phyloP scores from a whole-genome alignment of 2,329 filamentous ascomycete genomes.

The Alternaria ventricosa region DNA sequence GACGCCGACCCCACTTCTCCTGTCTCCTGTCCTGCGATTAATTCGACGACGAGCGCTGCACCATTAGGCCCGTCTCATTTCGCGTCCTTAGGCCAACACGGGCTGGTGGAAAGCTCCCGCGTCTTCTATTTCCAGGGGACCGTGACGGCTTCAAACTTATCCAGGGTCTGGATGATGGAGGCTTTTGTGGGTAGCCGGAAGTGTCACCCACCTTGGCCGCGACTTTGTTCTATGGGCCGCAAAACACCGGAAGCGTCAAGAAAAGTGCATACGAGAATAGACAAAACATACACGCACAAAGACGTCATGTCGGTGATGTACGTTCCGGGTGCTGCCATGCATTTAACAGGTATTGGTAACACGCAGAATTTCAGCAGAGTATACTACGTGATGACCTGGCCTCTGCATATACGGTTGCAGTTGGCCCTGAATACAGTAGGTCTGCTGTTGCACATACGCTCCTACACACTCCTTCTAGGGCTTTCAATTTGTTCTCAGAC shows the following conservation, averaged over 20 bases:
- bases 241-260: background rate
- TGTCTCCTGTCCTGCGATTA: background rate
- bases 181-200: background rate
- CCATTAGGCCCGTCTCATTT: background rate
- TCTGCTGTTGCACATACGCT: background rate
- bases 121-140: background rate
- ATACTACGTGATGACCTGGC: background rate
- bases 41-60: background rate
- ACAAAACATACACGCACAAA: background rate
- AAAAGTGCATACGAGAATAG: background rate
- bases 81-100: background rate
- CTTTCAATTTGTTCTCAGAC: background rate
- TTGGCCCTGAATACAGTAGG: background rate
- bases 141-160: background rate
- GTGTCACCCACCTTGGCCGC: background rate
- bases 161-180: background rate
- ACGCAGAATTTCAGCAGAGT: background rate
- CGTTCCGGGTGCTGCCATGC: background rate
- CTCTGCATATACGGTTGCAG: background rate
- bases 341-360: background rate
- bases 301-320: background rate
- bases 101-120: background rate
- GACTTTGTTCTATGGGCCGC: background rate
- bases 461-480: fast-evolving
- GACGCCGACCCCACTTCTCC: constrained; percentile 9